These are phyloP conservation scores for Aleurites moluccanus DNA, from an alignment of 441 rosid genomes.

Conservation along the genomic window DNA sequence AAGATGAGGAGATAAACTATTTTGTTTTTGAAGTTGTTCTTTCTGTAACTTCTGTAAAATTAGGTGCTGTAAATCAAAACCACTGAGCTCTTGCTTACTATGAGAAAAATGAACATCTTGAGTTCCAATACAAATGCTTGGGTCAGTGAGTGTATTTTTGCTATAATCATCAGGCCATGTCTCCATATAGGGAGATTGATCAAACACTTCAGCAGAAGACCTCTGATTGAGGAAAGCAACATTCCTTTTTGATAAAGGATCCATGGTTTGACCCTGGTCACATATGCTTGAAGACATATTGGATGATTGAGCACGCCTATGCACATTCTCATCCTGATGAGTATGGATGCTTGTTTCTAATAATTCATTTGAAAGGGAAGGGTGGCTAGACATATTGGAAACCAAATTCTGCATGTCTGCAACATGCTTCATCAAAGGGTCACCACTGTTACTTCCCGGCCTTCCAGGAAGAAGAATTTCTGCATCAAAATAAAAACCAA, in stretches of 20 bases:
- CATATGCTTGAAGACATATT: slow-evolving; percentile 14
- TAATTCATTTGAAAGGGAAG: slow-evolving; percentile 34
- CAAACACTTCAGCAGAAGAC: not conserved
- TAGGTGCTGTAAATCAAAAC: slow-evolving; percentile 17
- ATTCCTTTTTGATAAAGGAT: slow-evolving; percentile 12
- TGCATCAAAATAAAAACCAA: slow-evolving; percentile 24
- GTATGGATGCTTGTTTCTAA: slow-evolving; percentile 33
- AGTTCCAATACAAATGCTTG: not conserved
- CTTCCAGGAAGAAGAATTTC: slow-evolving; percentile 64
- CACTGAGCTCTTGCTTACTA: slow-evolving; percentile 3
- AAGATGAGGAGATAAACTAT: slow-evolving; percentile 3
- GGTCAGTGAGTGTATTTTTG: not conserved
- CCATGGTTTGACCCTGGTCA: slow-evolving; percentile 5
- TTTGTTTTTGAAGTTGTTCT: slow-evolving; percentile 17
- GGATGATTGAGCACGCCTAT: slow-evolving; percentile 24
- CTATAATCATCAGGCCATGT: slow-evolving; percentile 14
- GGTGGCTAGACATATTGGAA: slow-evolving; percentile 32
- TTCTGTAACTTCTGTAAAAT: slow-evolving; percentile 14
- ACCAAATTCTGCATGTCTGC: slow-evolving; percentile 15
- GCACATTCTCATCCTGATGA: slow-evolving; percentile 53
- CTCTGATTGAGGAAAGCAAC: not conserved
- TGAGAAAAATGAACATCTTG: not conserved
- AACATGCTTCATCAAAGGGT: not conserved
- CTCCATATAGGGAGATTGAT: not conserved
- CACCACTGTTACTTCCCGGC: slow-evolving; percentile 35